Evolutionary conservation across 2,329 filamentous ascomycete species (phyloP), one percentile per base, ranked within the genome.

Genomic region (Sporothrix sp.): DNA sequence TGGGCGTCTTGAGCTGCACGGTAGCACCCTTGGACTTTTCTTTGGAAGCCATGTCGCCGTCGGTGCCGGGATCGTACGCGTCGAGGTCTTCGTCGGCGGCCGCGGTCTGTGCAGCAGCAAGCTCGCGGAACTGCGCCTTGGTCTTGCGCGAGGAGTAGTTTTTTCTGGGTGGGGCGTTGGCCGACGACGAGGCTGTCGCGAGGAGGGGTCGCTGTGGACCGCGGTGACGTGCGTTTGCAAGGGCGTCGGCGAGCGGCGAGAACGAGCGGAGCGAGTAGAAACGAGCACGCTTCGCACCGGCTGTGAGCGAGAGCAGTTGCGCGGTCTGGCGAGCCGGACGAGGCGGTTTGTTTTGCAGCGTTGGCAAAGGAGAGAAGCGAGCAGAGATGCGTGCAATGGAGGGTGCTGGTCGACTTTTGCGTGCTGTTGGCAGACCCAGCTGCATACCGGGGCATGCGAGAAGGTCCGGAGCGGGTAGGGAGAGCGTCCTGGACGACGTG

Each of bases 1-100:
- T 89, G 53, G 85, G 84, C 59, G 81, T 84, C 72, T 89, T 89
- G 63, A 87, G 71, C 64, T 79, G 59, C 14, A 62, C 49, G 5
- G 54, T 48, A 7, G 56, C 39, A 25, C 52, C 48, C 51, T 59
- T 58, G 51, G 51, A 38, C 54, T 56, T 52, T 9, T 51, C 36
- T 30, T 57, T 54, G 36, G 47, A 35, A 10, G 54, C 52, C 54
- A 56, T 56, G 49, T 23, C 46, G 52, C 28, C 42, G 48, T 53
- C 36, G 13, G 5, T 25, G 27, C 40, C 35, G 28, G n/a, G 39
- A 25, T 44, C 33, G 46, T 40, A 23, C 8, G 28, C 38, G 40
- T 35, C 20, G 21, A 45, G 8, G 11, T 38, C 14, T 7, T 38
- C 32, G 9, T 32, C 39, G 7, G 39, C 33, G 20, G 39, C 39